Evolutionary conservation across 805 yeast genomes (phyloP), one percentile per base, ranked within the genome.

Genomic region (Candida ortonii): DNA sequence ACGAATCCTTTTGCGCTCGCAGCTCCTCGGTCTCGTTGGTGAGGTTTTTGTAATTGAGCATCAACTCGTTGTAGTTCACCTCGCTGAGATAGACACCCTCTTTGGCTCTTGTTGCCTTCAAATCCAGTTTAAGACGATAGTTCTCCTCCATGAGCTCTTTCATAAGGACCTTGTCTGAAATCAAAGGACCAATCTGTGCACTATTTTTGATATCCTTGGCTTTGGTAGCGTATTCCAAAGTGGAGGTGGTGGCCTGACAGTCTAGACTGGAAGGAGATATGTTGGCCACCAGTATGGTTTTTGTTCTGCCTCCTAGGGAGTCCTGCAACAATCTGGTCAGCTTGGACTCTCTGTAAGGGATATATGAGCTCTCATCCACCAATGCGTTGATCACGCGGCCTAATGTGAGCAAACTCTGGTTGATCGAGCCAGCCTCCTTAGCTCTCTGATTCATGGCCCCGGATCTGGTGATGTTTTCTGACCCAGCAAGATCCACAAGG

Each of bases 401-500:
- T 26, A 90, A 67, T 0, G 96, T 81, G 22, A 90, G 63, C 33
- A 90, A 65, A 57, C 94, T 82, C 58, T 87, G 95, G 59, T 90
- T 90, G 32, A 89, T 89, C 13, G 86, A 77, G 0, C 96, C 97
- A 0, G 97, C 96, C 54, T 90, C 98, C 46, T 87, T 79, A 0
- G 96, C 96, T 27, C 96, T 70, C 53, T 78, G 82, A 46, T 84
- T 79, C 16, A 76, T 69, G 0, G 97, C 96, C 3, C 98, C 98
- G 0, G 96, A 84, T 49, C 87, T 68, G 44, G 68, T 74, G 34
- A 90, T 81, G 55, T 89, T 89, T 57, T 90, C 98, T 5, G 95
- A 84, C 1, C 98, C 97, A 0, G 97, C 98, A 44, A 90, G 68
- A 63, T 90, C 97, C 5, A 90, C 97, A 15, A 88, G 64, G 53